Evolutionary conservation across 176 grass and related monocot genomes (phyloP), one percentile per base, ranked within the genome.

Genomic region (Ananas comosus): DNA sequence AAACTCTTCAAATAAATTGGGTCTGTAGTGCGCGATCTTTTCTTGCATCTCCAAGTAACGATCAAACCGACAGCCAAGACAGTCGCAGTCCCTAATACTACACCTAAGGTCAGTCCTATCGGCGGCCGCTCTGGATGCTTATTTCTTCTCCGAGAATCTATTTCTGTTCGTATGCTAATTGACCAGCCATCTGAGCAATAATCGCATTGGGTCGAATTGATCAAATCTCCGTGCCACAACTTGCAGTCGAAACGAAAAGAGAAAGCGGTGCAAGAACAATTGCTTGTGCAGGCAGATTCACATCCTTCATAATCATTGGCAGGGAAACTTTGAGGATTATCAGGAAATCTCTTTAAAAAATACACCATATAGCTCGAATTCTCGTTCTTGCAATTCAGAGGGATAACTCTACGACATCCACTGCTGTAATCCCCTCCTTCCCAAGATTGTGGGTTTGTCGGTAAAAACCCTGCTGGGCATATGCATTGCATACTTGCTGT

Each of bases 251-350:
- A 1, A 14, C 29, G 49, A 17, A 65, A 51, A 25, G 72, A 69
- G 28, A 80, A 85, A 66, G 83, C 77, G 16, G 3, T 68, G n/a
- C 77, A 85, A 49, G 78, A 53, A 66, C 82, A 84, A 21, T 66
- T 71, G 10, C 64, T 82, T 54, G 87, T 65, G 75, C 81, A 91
- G 72, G 81, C 75, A 10, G 17, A 24, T 28, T 78, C 57, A 1
- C 88, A 87, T 2, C 65, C 67, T 33, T 71, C 4, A 10, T 48
- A 3, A 64, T 51, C 82, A 51, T 59, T 63, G 24, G 18, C 78
- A 23, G 48, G 9, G 51, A 25, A 63, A 10, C 33, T 17, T 33
- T 59, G 48, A 29, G 66, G 51, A 21, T 74, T 24, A 63, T n/a
- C 64, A n/a, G 88, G 84, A 47, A 91, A 24, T 77, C 50, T 87